These are phyloP conservation scores for Salix dunnii DNA, from an alignment of 345 rosid genomes.

Conservation along the genomic window DNA sequence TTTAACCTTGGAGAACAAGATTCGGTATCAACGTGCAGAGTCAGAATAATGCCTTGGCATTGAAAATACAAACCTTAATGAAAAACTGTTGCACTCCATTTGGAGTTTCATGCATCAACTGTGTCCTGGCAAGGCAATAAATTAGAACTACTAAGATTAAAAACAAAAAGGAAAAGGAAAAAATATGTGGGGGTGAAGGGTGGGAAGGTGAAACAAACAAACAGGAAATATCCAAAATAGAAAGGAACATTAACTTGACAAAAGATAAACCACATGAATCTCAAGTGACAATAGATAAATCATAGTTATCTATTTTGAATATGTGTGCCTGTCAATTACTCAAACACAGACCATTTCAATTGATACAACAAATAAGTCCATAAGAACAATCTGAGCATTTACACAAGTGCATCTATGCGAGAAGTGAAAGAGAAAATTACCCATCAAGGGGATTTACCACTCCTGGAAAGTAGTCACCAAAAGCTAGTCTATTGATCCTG, in stretches of 20 bases:
- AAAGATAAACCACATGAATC: background rate
- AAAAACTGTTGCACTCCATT: conserved; percentile 87
- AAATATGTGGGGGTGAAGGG: background rate
- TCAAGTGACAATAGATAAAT: background rate
- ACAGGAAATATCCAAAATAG: background rate
- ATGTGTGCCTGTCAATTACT: background rate
- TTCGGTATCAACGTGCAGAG: background rate
- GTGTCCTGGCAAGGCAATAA: conserved; percentile 44
- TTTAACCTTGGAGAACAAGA: background rate
- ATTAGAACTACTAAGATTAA: background rate
- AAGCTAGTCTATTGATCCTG: conserved; percentile 72
- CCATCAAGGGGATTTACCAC: conserved; percentile 90
- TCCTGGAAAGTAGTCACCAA: conserved; percentile 93
- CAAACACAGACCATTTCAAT: background rate
- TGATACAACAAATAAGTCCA: background rate
- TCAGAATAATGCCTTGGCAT: background rate
- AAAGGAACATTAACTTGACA: background rate
- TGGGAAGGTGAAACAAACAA: background rate
- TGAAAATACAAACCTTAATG: conserved; percentile 54
- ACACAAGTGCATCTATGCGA: background rate
- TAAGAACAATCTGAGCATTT: background rate
- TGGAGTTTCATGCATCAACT: conserved; percentile 61
- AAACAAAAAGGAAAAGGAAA: background rate
- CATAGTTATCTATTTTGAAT: background rate
- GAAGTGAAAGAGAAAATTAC: conserved; percentile 39